Base-by-base conservation (phyloP, 108 stramenopile species). In the Cyclotella cryptica region DNA sequence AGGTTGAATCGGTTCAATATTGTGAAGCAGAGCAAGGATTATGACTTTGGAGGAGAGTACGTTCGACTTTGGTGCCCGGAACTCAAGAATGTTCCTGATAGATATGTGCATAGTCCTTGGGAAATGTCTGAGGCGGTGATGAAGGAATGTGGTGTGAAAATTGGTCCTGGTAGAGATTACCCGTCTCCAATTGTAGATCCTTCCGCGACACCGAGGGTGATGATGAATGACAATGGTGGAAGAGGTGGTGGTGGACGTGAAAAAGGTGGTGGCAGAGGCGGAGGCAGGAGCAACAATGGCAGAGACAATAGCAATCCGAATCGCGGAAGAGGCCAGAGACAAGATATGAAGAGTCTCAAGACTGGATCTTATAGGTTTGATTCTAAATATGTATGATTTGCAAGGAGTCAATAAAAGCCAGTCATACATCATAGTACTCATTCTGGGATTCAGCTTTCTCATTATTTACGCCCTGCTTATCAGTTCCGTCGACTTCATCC, bases 41-140 rank as follows among this genome's bases (percentile, higher is more conserved):
- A 98, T 79, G 99, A 99, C 59, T 79, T 86, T 46, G 85, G 97
- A 46, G 99, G 97, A 10, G 97, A 94, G 17, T 98, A 98, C 75
- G 96, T 98, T 24, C 85, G 96, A 18, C 90, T 93, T 49, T 99
- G 99, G 99, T 77, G 92, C 44, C 99, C 99, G 1, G 97, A 98
- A 70, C 63, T 96, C 21, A 85, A 87, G 68, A 70, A 93, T 74
- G 90, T 96, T 3, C 96, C 96, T 2, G 89, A 87, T 43, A 71
- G 87, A 40, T 84, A 77, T 55, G 84, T 96, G 6, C 92, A 94
- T 63, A 91, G 93, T 69, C 96, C 96, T 10, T 96, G 96, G 96
- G 88, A 93, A 71, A 93, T 96, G 93, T 91, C 80, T 11, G 88
- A 91, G 59, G 87, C 84, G 41, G 78, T 89, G 52, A 92, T 92